Percentiles rank a stretch among this genome's conserved stretches.
phyloP scores from a whole-genome alignment of 257 asterid species.

The Forsythia suspensa region DNA sequence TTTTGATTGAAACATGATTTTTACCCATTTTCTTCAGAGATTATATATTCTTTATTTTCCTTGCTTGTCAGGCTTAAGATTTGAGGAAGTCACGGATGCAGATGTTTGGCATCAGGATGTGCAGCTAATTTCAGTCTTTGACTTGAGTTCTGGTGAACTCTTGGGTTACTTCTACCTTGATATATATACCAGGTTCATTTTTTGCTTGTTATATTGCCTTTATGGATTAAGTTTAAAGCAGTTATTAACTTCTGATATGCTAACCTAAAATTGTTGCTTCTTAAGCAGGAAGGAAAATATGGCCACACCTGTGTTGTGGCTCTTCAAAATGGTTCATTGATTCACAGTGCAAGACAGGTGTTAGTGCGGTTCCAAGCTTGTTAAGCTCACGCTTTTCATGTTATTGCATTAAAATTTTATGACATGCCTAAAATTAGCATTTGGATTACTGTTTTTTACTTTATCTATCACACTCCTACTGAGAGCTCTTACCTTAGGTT shows the following conservation, averaged over 20 bases:
- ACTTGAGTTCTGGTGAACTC: conserved; percentile 72
- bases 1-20: conserved; percentile 11
- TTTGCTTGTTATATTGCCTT: not conserved
- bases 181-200: conserved; percentile 67
- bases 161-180: conserved; percentile 89
- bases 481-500: not conserved
- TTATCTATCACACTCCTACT: not conserved
- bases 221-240: not conserved
- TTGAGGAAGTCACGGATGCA: conserved; percentile 68
- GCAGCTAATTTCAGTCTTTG: conserved; percentile 79
- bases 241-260: not conserved
- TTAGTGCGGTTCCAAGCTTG: not conserved
- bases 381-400: not conserved
- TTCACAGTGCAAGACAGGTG: conserved; percentile 65
- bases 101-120: conserved; percentile 89
- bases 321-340: conserved; percentile 78
- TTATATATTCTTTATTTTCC: conserved; percentile 19
- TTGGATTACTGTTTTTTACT: not conserved
- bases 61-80: conserved; percentile 62
- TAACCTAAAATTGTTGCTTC: conserved; percentile 27
- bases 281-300: conserved; percentile 78
- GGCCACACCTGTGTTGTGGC: conserved; percentile 86
- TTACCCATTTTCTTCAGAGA: conserved; percentile 6
- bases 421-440: not conserved
- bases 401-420: not conserved